Conservation (phyloP, 2,329 filamentous ascomycete genomes). For the Scytalidium lignicola region DNA sequence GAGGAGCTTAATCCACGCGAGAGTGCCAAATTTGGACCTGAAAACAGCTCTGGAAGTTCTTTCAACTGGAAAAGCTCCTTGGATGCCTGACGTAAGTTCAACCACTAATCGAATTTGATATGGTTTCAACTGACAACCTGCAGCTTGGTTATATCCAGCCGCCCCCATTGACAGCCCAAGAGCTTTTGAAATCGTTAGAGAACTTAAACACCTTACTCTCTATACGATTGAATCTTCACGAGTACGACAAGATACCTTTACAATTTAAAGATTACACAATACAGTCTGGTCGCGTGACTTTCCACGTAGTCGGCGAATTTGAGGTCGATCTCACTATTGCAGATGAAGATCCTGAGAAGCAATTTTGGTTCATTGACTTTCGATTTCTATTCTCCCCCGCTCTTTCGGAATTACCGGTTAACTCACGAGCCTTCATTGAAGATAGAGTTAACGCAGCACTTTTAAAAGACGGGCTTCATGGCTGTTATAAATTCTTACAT, state of each 20-base stretch:
- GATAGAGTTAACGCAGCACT: conserved; percentile 67
- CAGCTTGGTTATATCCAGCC: conserved; percentile 74
- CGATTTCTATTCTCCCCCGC: conserved; percentile 75
- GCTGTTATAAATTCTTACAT: conserved; percentile 83
- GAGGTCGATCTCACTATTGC: conserved; percentile 90
- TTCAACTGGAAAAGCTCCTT: conserved; percentile 69
- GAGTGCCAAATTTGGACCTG: conserved; percentile 84
- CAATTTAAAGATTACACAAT: conserved; percentile 75
- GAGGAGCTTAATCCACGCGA: conserved; percentile 63
- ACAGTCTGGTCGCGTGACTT: conserved; percentile 82
- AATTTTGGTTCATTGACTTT: conserved; percentile 93
- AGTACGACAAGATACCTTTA: conserved; percentile 69
- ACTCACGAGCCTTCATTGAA: conserved; percentile 63
- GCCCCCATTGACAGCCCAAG: conserved; percentile 62
- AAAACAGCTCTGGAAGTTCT: conserved; percentile 83
- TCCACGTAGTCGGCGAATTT: conserved; percentile 77
- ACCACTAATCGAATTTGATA: neutral
- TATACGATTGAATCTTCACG: conserved; percentile 77
- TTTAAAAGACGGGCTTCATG: conserved; percentile 62
- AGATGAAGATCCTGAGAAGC: conserved; percentile 74
- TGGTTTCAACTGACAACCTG: conserved; percentile 13
- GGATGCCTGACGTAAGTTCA: conserved; percentile 69
- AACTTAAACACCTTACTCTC: conserved; percentile 81
- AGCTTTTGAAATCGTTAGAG: conserved; percentile 69
- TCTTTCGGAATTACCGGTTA: conserved; percentile 54